Base-by-base conservation (phyloP, 305 asterid species). In the Fraxinus greggii region DNA sequence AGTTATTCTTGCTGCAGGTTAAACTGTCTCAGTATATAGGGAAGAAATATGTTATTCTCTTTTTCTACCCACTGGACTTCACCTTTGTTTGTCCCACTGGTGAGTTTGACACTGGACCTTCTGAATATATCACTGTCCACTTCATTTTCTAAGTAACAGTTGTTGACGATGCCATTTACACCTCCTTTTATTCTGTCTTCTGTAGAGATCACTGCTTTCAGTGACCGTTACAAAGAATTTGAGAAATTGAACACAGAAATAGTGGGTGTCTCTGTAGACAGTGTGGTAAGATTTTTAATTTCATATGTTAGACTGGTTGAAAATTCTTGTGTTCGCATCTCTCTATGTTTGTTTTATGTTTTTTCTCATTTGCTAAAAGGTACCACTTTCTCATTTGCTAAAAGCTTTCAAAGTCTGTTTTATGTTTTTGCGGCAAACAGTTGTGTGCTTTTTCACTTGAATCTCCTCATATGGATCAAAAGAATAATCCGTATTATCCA, bases 71-170 rank as follows among this genome's bases (percentile, higher is more conserved):
- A 1, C 88, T 96, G 85, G 99, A 96, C 86, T 96, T 96, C 92
- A 96, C 99, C 75, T 96, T 96, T 89, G 99, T 96, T 85, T 94
- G 99, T 77, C 99, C 99, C 56, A 96, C 99, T 51, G 99, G 98
- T 94, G 86, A 89, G 97, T 85, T 82, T 45, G 56, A 13, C 56
- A 13, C 56, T 13, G 56, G 33, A 70, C 33, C 17, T 51, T 2
- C 19, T 45, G 54, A 45, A 45, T 45, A 45, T 45, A 45, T 42
- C 29, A 26, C 86, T 54, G 38, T 1, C 45, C 69, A 31, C 51
- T 28, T 75, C 10, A 23, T 83, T 15, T 38, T 33, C 26, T 8
- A 32, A 76, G 56, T 78, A 21, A 24, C 79, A 31, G 79, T 61
- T 84, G 59, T 35, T 70, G 59, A 61, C 2, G 19, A 15, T 56